Percentiles rank a stretch among this genome's conserved stretches.
These are phyloP conservation scores for Cordyceps cateniannulata DNA, from an alignment of 2,329 filamentous ascomycete genomes.

Conservation along the genomic window DNA sequence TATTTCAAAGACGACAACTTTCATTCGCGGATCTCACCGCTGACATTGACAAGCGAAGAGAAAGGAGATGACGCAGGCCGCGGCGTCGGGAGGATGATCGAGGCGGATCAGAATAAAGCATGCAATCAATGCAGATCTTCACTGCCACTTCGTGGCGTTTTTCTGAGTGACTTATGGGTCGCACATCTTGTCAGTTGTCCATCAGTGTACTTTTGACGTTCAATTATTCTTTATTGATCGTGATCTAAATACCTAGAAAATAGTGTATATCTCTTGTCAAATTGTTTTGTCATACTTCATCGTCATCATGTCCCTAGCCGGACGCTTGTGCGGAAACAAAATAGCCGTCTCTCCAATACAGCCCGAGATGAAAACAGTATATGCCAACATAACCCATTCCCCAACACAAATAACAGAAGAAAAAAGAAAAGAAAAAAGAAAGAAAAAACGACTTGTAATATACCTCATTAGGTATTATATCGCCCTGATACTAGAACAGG, in stretches of 20 bases:
- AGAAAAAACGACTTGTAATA: background rate
- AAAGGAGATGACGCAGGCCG: too few species aligned
- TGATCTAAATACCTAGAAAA: background rate
- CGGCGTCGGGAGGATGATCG: too few species aligned
- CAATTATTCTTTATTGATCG: background rate
- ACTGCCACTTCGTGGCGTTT: too few species aligned
- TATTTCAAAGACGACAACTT: too few species aligned
- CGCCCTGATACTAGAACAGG: background rate
- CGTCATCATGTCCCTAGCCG: background rate
- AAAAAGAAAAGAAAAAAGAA: background rate
- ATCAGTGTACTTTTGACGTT: background rate
- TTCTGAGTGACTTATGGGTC: too few species aligned
- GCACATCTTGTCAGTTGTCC: background rate
- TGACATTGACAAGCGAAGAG: too few species aligned
- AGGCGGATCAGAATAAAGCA: too few species aligned
- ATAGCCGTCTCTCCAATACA: background rate
- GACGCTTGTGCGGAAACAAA: background rate
- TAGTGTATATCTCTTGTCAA: conserved; percentile 10
- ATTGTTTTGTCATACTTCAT: background rate
- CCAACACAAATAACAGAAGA: background rate
- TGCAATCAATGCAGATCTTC: too few species aligned
- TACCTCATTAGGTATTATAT: background rate
- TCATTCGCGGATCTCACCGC: too few species aligned
- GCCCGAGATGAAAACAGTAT: background rate
- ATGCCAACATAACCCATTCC: background rate